Base-by-base conservation (phyloP, 371 early-diverging fungal species). In the Mucor velutinosus region DNA sequence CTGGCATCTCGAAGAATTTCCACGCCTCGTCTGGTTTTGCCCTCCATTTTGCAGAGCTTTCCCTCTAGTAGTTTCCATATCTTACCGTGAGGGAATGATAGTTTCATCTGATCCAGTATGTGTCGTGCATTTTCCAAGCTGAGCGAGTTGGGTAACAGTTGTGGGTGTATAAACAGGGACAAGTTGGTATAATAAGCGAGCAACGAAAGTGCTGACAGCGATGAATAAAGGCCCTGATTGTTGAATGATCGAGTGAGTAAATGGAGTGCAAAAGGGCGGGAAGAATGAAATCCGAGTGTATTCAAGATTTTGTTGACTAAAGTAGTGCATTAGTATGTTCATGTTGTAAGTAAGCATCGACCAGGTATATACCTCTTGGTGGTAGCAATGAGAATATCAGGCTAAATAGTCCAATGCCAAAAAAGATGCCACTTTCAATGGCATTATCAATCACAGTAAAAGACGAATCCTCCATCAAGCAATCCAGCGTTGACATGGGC, bases 51-150 rank as follows among this genome's bases (percentile, higher is more conserved):
- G 32, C 76, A 82, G 7, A 82, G 57, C 45, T 82, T 82, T 2
- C 83, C 83, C 53, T 82, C 83, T 14, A 82, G 30, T 8, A 82
- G 47, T 65, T 80, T 80, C 80, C 83, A 79, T 19, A 82, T 75
- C 39, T 76, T 78, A 19, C 77, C 80, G 15, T 74, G 65, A 2
- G 80, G 80, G 57, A 72, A 82, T 23, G 62, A 62, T 0, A 23
- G 15, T 39, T 82, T 82, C 77, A 80, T 82, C 37, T 78, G 65
- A 62, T 79, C 73, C 7, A 82, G 57, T 60, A 78, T 76, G 3
- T 32, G 29, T 5, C 83, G 64, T 30, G 78, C 75, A 27, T 60
- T 76, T 27, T 75, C 76, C 3, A 78, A 56, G 39, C 71, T 73
- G 33, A 82, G 62, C 8, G 83, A 82, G 29, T 60, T 67, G 21